Evolutionary conservation across 2,329 filamentous ascomycete genomes (phyloP), one percentile per base, ranked within the genome.

Genomic region (Ophiostoma ips): DNA sequence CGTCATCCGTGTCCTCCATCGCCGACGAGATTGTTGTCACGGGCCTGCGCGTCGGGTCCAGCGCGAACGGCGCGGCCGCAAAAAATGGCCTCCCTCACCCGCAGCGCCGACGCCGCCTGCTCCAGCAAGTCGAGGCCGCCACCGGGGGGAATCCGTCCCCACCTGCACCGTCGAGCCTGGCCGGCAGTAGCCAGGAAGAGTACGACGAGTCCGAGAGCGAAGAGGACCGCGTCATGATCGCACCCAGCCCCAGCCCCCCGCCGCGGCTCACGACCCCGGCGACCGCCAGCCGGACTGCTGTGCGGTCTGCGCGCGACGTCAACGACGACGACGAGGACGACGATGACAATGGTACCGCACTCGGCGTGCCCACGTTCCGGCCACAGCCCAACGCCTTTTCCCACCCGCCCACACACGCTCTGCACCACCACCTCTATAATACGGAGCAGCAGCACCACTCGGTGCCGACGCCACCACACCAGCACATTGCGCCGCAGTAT

Each of bases 151-250:
- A n/a, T n/a, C n/a, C n/a, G 12, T 8, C n/a, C 61, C 13, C 28
- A 8, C 19, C 31, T 13, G 11, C 38, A 30, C 60, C 67, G 35
- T 68, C 49, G 7, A 50, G 51, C 19, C 38, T 24, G 5, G 69
- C 67, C 44, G 69, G 72, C 31, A 94, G 87, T 65, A 94, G 89
- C 60, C 87, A 95, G 63, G 89, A 95, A 58, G 89, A 95, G 67
- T 94, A 94, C 60, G 87, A 94, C 33, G 88, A 95, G 69, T 94
- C 84, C 55, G 88, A 94, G 64, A 94, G 77, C 65, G 89, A 95
- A 55, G 87, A 88, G 38, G 89, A 95, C 59, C 77, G 75, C 13
- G 58, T 77, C 11, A 63, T 81, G 60, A 72, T 73, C 2, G 48
- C 16, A 31, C 28, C 5, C 53, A 45, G 34, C 15, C 33, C 40